Evolutionary conservation across 352 stramenopile genomes (phyloP), one percentile per base, ranked within the genome.

Genomic region (Phytophthora tentaculata): DNA sequence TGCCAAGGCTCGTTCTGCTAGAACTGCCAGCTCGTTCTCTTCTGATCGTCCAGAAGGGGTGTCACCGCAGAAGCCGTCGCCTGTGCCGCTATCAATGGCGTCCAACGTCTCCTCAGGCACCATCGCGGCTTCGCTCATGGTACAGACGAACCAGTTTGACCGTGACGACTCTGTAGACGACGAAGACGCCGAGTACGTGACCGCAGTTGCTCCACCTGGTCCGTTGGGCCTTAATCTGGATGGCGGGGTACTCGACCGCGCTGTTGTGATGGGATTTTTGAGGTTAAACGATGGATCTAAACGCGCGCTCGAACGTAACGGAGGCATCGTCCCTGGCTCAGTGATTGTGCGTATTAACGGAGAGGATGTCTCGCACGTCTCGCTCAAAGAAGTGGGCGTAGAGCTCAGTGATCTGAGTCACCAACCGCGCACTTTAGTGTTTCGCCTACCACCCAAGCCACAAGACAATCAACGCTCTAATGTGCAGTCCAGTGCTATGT

Each of bases 151-250:
- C 20, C 67, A 70, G 45, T 65, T 66, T 14, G 67, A 74, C 41
- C 54, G 55, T 2, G 67, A 70, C 10, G 62, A 69, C n/a, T 67
- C 45, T 14, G 6, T 56, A n/a, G 59, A 73, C 4, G 56, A 69
- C 61, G 45, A 76, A 14, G 63, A 69, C 23, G 28, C 57, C 35
- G 37, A 60, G 48, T 60, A 71, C 16, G 57, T 90, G 22, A 70
- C 65, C 3, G 74, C 74, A 1, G 70, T 81, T 17, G 85, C 81
- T 1, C 85, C 85, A 0, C 61, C 85, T 2, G 87, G 87, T 9
- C 81, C 85, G 2, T 67, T 95, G 24, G 87, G 87, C 1, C 65
- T 95, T 8, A 84, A 91, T 26, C 57, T 95, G 17, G 80, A 92
- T 49, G 78, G 79, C 19, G 67, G 68, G n/a, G 64, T 82, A 4